Conservation (phyloP, 2,329 filamentous ascomycete species). For the Rhexocercosporidium sp. region DNA sequence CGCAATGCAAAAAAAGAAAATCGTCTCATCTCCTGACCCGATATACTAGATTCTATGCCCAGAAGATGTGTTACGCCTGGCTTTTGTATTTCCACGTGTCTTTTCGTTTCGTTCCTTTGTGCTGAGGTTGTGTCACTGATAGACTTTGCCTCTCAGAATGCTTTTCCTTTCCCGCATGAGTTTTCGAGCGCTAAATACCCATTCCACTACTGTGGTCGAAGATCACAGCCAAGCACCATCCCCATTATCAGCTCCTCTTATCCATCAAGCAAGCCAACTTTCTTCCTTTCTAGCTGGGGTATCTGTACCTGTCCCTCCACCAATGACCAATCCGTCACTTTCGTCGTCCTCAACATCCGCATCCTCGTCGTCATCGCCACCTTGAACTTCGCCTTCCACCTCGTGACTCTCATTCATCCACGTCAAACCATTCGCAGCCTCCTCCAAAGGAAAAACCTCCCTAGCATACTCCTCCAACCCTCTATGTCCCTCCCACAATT, state of each 20-base stretch:
- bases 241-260: background rate
- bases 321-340: conserved; percentile 47
- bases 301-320: conserved; percentile 34
- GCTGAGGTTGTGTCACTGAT: background rate
- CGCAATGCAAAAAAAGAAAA: conserved; percentile 3
- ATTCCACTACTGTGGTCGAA: background rate
- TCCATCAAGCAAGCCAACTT: conserved; percentile 40
- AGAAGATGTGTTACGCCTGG: background rate
- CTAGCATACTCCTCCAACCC: conserved; percentile 93
- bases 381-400: conserved; percentile 34
- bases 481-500: conserved; percentile 89
- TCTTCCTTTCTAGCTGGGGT: conserved; percentile 41
- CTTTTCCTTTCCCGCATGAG: background rate
- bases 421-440: conserved; percentile 88
- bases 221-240: background rate
- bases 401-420: conserved; percentile 72
- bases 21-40: background rate
- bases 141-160: background rate
- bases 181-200: background rate
- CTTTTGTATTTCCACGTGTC: background rate
- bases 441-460: conserved; percentile 93
- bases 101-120: background rate
- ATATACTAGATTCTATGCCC: background rate
- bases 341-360: conserved; percentile 57
- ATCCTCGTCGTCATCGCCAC: conserved; percentile 42